These are phyloP conservation scores for Coemansia pectinata DNA, from an alignment of 192 early-diverging fungal species.

Conservation along the genomic window DNA sequence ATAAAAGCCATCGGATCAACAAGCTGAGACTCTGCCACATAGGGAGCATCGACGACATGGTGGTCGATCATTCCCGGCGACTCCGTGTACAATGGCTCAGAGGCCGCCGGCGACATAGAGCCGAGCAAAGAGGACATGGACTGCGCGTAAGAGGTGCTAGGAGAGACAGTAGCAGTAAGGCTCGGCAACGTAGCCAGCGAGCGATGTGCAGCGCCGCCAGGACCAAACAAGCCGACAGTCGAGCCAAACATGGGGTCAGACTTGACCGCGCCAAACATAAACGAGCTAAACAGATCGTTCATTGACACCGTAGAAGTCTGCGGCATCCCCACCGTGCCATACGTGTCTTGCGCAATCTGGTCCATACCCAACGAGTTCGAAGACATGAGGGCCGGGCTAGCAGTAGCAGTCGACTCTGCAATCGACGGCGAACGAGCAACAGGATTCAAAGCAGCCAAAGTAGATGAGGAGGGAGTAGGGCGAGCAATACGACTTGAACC, in stretches of 20 bases:
- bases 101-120: background rate
- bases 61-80: slow-evolving; percentile 46
- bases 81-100: slow-evolving; percentile 29
- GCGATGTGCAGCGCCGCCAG: background rate
- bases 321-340: slow-evolving; percentile 15
- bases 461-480: background rate
- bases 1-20: slow-evolving; percentile 50
- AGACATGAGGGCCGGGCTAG: slow-evolving; percentile 21
- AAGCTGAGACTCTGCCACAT: slow-evolving; percentile 23
- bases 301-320: slow-evolving; percentile 5
- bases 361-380: slow-evolving; percentile 32
- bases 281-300: slow-evolving; percentile 22
- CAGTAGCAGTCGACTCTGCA: background rate
- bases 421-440: background rate
- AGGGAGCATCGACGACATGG: slow-evolving; percentile 27
- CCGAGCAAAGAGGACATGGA: slow-evolving; percentile 5
- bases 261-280: slow-evolving; percentile 33
- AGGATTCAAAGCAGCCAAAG: background rate
- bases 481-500: background rate
- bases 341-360: slow-evolving; percentile 49
- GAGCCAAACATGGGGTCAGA: slow-evolving; percentile 50
- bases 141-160: background rate
- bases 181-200: background rate
- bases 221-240: background rate
- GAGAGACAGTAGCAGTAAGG: background rate